Evolutionary conservation across 345 rosid genomes (phyloP).

Genomic region (Excoecaria cochinchinensis): DNA sequence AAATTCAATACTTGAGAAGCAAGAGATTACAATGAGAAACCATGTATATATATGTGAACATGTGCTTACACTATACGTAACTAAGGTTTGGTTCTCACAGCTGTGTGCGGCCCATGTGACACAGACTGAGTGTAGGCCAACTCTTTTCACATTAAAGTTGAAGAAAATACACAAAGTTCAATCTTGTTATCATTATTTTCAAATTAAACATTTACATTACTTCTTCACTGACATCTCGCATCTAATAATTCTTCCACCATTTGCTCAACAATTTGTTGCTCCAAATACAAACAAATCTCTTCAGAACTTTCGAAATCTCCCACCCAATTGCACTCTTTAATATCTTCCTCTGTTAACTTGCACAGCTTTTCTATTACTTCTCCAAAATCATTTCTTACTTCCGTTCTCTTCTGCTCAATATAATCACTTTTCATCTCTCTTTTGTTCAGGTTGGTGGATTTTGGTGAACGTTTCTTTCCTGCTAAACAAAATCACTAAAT

Average conservation of each 20-base stretch:
- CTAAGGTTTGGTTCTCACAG: too few relatives aligned
- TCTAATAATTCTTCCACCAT: slow-evolving; percentile 40
- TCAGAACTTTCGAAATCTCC: slow-evolving; percentile 38
- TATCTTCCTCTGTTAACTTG: slow-evolving; percentile 46
- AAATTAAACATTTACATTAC: not conserved
- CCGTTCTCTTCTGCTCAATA: slow-evolving; percentile 14
- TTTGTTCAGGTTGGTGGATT: not conserved
- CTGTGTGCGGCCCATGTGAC: too few relatives aligned
- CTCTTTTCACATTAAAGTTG: too few relatives aligned
- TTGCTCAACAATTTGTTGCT: slow-evolving; percentile 40
- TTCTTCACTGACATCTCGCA: slow-evolving; percentile 25
- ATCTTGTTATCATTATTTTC: too few relatives aligned
- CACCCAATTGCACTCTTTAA: slow-evolving; percentile 44
- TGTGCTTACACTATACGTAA: too few relatives aligned
- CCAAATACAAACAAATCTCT: slow-evolving; percentile 50
- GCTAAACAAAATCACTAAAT: not conserved
- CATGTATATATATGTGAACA: too few relatives aligned
- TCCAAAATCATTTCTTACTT: not conserved
- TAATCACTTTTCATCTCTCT: not conserved
- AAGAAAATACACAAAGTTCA: too few relatives aligned
- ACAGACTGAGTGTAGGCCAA: too few relatives aligned
- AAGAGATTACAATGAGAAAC: too few relatives aligned
- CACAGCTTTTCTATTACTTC: slow-evolving; percentile 42
- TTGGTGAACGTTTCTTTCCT: slow-evolving; percentile 18
- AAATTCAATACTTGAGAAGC: too few relatives aligned